Evolutionary conservation across 176 grass and related monocot species (phyloP).

Genomic region (Rhynchospora tenuis): DNA sequence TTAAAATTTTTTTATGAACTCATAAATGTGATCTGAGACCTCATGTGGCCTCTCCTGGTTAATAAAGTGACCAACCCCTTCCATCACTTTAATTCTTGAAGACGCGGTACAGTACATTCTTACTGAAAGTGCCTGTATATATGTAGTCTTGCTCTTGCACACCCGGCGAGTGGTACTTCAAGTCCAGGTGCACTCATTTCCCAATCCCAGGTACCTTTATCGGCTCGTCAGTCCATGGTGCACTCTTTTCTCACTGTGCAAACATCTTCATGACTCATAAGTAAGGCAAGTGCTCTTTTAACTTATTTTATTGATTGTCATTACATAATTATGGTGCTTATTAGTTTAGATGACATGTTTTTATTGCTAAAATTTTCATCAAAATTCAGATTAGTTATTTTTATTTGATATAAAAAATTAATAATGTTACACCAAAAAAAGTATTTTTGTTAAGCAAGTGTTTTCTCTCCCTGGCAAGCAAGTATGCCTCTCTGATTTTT

Average conservation of each 20-base stretch:
- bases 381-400: too few species aligned
- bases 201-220: slow-evolving; percentile 62
- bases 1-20: slow-evolving; percentile 64
- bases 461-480: too few species aligned
- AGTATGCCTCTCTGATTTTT: too few species aligned
- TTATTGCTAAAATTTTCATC: too few species aligned
- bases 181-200: slow-evolving; percentile 55
- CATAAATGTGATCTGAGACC: slow-evolving; percentile 65
- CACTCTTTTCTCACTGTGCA: slow-evolving; percentile 68
- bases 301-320: too few species aligned
- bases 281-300: neutral
- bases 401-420: too few species aligned
- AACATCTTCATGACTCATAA: neutral
- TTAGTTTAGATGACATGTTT: too few species aligned
- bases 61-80: slow-evolving; percentile 64
- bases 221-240: slow-evolving; percentile 52
- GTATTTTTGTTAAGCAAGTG: too few species aligned
- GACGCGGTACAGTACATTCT: slow-evolving; percentile 49
- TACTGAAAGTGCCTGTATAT: slow-evolving; percentile 55
- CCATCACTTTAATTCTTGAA: slow-evolving; percentile 63
- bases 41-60: slow-evolving; percentile 72
- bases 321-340: too few species aligned
- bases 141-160: slow-evolving; percentile 56
- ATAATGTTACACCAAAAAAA: too few species aligned
- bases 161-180: slow-evolving; percentile 45